Percentiles rank a stretch among this genome's conserved stretches.
phyloP scores from a whole-genome alignment of 2,329 filamentous ascomycete genomes.

The Cytospora mali region DNA sequence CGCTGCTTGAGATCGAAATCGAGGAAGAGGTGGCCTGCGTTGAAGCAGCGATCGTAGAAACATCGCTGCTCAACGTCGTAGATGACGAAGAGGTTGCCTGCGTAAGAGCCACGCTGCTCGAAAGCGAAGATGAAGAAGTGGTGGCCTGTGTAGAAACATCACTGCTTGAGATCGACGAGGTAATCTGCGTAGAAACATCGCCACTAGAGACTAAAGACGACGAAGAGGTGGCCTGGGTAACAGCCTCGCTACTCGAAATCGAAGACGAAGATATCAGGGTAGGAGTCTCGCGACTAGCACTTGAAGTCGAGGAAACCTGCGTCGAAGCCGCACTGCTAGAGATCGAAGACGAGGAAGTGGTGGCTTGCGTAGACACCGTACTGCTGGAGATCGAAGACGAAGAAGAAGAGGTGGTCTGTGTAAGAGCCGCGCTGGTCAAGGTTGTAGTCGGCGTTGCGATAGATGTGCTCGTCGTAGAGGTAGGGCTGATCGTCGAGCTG shows the following conservation, averaged over 20 bases:
- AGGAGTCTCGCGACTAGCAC: background rate
- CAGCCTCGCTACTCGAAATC: background rate
- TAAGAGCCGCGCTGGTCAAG: background rate
- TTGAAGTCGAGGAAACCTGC: background rate
- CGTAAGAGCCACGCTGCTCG: background rate
- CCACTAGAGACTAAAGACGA: background rate
- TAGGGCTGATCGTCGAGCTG: conserved; percentile 19
- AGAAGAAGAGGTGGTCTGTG: background rate
- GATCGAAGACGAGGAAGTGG: background rate
- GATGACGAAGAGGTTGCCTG: background rate
- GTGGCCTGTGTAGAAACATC: background rate
- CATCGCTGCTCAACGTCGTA: background rate
- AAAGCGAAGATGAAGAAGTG: background rate
- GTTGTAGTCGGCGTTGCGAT: background rate
- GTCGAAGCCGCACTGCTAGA: background rate
- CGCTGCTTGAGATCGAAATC: background rate
- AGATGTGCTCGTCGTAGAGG: conserved; percentile 2
- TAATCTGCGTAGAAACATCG: background rate
- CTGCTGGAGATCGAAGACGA: background rate
- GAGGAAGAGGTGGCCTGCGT: background rate
- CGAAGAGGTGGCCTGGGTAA: background rate
- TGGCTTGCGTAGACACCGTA: background rate
- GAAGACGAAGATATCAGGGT: background rate
- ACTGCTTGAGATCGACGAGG: background rate
- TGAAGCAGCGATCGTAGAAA: background rate